Base-by-base conservation (phyloP, 2,329 filamentous ascomycete genomes). In the Stromatinia cepivora region DNA sequence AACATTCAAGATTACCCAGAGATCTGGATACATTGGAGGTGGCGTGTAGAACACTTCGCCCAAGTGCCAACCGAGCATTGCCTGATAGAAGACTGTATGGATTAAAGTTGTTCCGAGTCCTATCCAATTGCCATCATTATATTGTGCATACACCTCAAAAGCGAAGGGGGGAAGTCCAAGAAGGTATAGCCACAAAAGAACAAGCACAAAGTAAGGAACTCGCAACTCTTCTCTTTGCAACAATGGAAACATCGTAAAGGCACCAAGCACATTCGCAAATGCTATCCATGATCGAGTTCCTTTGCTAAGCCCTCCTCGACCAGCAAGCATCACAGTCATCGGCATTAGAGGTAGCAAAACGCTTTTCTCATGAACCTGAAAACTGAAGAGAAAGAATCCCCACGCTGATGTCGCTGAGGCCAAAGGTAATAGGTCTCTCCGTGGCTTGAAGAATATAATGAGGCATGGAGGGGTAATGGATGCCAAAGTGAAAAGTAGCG, bases 281-380 rank as follows among this genome's bases (percentile, higher is more conserved):
- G 94, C 94, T 6, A 98, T 90, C 95, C 95, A 99, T 2, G 92
- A 89, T 62, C 95, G 87, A 25, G 87, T 88, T 66, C 90, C 88
- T 70, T 91, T 91, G 70, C 88, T 88, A 63, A 99, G 81, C 0
- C 94, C 94, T 62, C 92, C 87, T 72, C 90, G 87, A 22, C 91
- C 89, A 22, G 92, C 91, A 52, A 99, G 84, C 7, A 98, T 84
- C 9, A 97, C 81, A 0, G 94, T 98, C 92, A 96, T 97, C 0
- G 95, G 95, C 78, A 98, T 87, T 59, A 99, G 83, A 0, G 95
- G 96, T 3, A 99, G 86, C 7, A 99, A 84, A 0, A 97, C 93
- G 73, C 94, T 97, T 85, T 99, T 99, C 82, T 99, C 95, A 77
- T 99, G 95, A 0, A 99, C 96, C 78, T 99, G 95, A 79, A 97